These are phyloP conservation scores for Wakefieldia striispora DNA, from an alignment of 768 basidiomycete genomes.

Conservation along the genomic window DNA sequence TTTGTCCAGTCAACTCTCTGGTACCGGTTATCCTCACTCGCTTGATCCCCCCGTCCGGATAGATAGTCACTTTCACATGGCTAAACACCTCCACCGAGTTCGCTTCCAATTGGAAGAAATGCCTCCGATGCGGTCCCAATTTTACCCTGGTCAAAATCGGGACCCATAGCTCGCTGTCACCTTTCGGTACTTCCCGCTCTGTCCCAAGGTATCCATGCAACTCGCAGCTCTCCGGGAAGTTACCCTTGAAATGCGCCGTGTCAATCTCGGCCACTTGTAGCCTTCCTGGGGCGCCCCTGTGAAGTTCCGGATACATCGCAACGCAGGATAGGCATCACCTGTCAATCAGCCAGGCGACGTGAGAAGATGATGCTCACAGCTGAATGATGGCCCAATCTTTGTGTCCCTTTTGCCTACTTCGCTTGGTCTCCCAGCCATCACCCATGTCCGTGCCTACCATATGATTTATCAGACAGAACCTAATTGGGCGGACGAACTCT, in stretches of 20 bases:
- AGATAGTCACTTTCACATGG: conserved; percentile 85
- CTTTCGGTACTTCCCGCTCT: conserved; percentile 37
- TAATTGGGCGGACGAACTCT: background rate
- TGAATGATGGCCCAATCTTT: conserved; percentile 91
- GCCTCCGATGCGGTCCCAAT: conserved; percentile 86
- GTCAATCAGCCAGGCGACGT: background rate
- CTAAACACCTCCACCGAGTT: conserved; percentile 59
- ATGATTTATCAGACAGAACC: background rate
- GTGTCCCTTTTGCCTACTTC: conserved; percentile 76
- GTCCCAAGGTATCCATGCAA: conserved; percentile 53
- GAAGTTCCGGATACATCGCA: background rate
- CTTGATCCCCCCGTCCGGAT: conserved; percentile 95
- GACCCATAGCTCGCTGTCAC: conserved; percentile 55
- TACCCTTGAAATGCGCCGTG: conserved; percentile 94
- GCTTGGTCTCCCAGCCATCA: conserved; percentile 97
- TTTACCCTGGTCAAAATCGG: conserved; percentile 72
- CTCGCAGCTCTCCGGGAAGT: conserved; percentile 89
- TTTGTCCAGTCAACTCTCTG: conserved; percentile 34
- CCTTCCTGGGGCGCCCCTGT: conserved; percentile 69
- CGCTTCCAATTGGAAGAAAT: conserved; percentile 82
- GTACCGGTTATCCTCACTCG: conserved; percentile 81
- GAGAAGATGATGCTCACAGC: conserved; percentile 49
- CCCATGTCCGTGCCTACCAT: conserved; percentile 81
- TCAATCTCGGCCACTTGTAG: conserved; percentile 86
- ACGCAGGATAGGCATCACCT: background rate